Base-by-base conservation (phyloP, 2,329 filamentous ascomycete species). In the Aspergillus phoenicis region DNA sequence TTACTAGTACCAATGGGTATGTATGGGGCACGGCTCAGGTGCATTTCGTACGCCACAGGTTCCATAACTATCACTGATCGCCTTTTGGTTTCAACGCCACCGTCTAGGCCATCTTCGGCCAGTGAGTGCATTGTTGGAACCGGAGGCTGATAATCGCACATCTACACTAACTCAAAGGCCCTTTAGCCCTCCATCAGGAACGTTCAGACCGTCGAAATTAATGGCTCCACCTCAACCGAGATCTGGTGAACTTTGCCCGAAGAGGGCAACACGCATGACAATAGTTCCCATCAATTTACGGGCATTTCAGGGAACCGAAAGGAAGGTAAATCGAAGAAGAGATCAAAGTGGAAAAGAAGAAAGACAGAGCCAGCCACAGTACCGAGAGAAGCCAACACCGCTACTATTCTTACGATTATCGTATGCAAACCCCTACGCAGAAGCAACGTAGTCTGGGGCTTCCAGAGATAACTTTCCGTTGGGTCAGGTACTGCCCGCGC, bases 21-120 rank as follows among this genome's bases (percentile, higher is more conserved):
- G 49, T 58, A 51, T 52, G 54, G 62, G 58, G 59, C 55, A 60
- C 47, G 58, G 57, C 56, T 52, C 58, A 67, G 62, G 63, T 62
- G 60, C 64, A 59, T 52, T 52, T 45, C 39, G 59, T 58, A 59
- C 60, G 60, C 64, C 62, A 63, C 53, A 52, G 55, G 22, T 56
- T 47, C 58, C 65, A 61, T 62, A 59, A 60, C 61, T 57, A 58
- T 60, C 51, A 51, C 30, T 55, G 58, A 61, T 62, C 60, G 41
- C 17, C 54, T 60, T 39, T 51, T 51, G 49, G 43, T 52, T n/a
- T 52, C 39, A 52, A 59, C 60, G 59, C 58, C 65, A 62, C 62
- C 43, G 48, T 62, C 61, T 62, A 52, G 59, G 62, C 59, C 57
- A 54, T 45, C 49, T 13, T 36, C 39, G 33, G 45, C 26, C 43